Evolutionary conservation across 1,139 yeast genomes (phyloP), one percentile per base, ranked within the genome.

Genomic region (Yamadazyma membranifaciens): DNA sequence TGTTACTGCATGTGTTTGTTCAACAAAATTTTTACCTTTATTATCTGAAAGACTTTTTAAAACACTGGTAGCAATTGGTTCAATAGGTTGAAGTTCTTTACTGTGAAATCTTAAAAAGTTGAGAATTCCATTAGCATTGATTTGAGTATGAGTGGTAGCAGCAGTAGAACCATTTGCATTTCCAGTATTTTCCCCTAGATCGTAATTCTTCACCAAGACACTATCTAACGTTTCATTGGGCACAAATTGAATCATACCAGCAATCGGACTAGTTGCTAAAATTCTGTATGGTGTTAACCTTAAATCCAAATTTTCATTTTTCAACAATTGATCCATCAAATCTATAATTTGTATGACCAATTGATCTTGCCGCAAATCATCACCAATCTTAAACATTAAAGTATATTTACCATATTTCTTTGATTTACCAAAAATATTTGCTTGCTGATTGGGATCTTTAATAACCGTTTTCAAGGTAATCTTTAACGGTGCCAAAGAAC

Each of bases 331-430:
- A 60, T 92, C 96, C 96, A 94, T 92, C 44, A 94, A 67, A 40
- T 85, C 79, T 40, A 94, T 87, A 44, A 94, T 87, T 60, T 94
- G 98, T 40, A 89, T 87, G 17, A 92, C 95, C 50, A 94, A 75
- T 60, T 94, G 99, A 65, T 94, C 99, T 60, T 94, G 99, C 44
- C 98, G 72, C 39, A 94, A 68, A 58, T 94, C 98, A 62, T 94
- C 98, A 2, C 99, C 98, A 37, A 87, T 86, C 59, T 94, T 94
- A 64, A 89, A 89, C 85, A 94, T 92, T 34, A 92, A 65, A 3
- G 95, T 81, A 60, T 89, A 94, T 38, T 69, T 72, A 0, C 83
- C 86, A 44, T 70, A 59, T 41, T 63, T 65, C 41, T 54, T 52
- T 13, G 52, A 48, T 40, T 62, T 65, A 1, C 70, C 71, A 48